Evolutionary conservation across 1,284 basidiomycete species (phyloP), one percentile per base, ranked within the genome.

Genomic region (Puccinia novopanici): DNA sequence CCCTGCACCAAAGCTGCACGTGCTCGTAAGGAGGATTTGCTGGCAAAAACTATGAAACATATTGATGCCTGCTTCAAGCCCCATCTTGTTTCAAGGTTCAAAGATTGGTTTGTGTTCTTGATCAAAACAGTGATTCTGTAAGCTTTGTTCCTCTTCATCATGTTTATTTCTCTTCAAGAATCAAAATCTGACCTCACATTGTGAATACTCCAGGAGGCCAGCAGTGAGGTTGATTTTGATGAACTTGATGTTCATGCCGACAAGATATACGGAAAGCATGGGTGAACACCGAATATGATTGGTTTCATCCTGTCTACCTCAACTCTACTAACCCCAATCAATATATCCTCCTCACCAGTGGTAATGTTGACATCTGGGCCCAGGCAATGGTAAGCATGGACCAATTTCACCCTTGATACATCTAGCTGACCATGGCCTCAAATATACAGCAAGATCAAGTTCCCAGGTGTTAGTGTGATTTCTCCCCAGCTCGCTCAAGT

Each of bases 401-500:
- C n/a, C n/a, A n/a, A n/a, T n/a, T n/a, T n/a, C n/a, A n/a, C n/a
- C n/a, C n/a, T n/a, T n/a, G n/a, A n/a, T n/a, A n/a, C n/a, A n/a
- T n/a, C n/a, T n/a, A n/a, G n/a, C n/a, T n/a, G n/a, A n/a, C n/a
- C n/a, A n/a, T n/a, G n/a, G n/a, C n/a, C n/a, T n/a, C n/a, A n/a
- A n/a, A n/a, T n/a, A n/a, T n/a, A n/a, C n/a, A n/a, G n/a, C n/a
- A n/a, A n/a, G n/a, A n/a, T n/a, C n/a, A n/a, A n/a, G n/a, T n/a
- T n/a, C n/a, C n/a, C n/a, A n/a, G n/a, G n/a, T n/a, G n/a, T n/a
- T n/a, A n/a, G n/a, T n/a, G n/a, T n/a, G n/a, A n/a, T n/a, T n/a
- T n/a, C 67, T 2, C 42, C 67, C 4, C 67, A 68, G 17, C 42
- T 68, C 67, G 27, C 24, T 68, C 67, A 68, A 68, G 13, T 68